Percentiles rank a stretch among this genome's conserved stretches.
Conservation (phyloP, 2,329 filamentous ascomycete species). For the Apiospora pterosperma region DNA sequence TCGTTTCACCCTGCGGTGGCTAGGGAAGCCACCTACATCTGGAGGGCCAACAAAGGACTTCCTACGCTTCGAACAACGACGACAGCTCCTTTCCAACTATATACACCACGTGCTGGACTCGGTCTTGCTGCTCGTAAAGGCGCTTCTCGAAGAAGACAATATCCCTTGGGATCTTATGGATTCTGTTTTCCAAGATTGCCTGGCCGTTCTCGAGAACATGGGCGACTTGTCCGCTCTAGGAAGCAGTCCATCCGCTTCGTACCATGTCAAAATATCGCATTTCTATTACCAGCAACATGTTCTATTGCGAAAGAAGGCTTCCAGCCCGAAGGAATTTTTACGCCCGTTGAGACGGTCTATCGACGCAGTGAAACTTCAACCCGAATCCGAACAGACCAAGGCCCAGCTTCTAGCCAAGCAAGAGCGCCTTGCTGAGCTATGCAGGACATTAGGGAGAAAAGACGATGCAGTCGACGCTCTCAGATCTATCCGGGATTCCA, state of each 20-base stretch:
- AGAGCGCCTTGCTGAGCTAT: slow-evolving; percentile 62
- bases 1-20: slow-evolving; percentile 58
- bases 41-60: slow-evolving; percentile 53
- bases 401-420: slow-evolving; percentile 62
- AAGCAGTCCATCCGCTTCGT: slow-evolving; percentile 34
- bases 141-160: slow-evolving; percentile 43
- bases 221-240: slow-evolving; percentile 31
- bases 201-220: slow-evolving; percentile 50
- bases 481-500: slow-evolving; percentile 56
- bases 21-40: slow-evolving; percentile 53
- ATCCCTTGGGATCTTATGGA: slow-evolving; percentile 55
- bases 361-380: slow-evolving; percentile 54
- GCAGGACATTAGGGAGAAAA: slow-evolving; percentile 47
- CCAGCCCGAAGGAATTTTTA: slow-evolving; percentile 44
- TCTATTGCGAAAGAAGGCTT: slow-evolving; percentile 42
- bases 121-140: slow-evolving; percentile 53
- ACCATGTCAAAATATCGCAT: slow-evolving; percentile 66
- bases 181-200: slow-evolving; percentile 53
- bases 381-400: slow-evolving; percentile 52
- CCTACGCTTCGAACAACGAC: slow-evolving; percentile 59
- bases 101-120: slow-evolving; percentile 59
- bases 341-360: slow-evolving; percentile 62
- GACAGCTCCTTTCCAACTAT: slow-evolving; percentile 48
- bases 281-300: slow-evolving; percentile 65
- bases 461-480: slow-evolving; percentile 58